Base-by-base conservation (phyloP, 176 grass and related monocot genomes). In the Raddia guianensis region DNA sequence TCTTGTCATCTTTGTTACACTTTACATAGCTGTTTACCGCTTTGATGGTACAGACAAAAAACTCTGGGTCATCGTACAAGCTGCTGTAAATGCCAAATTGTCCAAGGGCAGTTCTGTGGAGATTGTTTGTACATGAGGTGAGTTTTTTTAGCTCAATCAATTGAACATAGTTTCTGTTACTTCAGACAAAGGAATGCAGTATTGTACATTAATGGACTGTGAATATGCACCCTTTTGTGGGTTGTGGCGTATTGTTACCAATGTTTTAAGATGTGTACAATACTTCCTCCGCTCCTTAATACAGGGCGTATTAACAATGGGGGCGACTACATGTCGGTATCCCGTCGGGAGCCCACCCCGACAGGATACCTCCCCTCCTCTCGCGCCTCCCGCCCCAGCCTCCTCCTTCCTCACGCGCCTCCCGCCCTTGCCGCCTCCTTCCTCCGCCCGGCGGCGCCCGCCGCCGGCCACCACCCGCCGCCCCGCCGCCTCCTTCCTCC, bases 61-160 rank as follows among this genome's bases (percentile, higher is more conserved):
- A 98, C 96, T 72, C 90, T 93, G 53, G 92, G 96, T 52, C 78
- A 88, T 73, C 92, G 81, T 63, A 98, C 96, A 18, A 84, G 82
- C 48, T 98, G 96, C 75, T 85, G 46, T 45, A 89, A 86, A 53
- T 98, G 96, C 72, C 85, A 88, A 72, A 83, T 95, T 78, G 66
- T 84, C n/a, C 92, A 93, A 77, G 96, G 96, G 15, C 96, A 98
- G 84, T 95, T 95, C 60, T 98, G 96, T 86, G 96, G 96, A 49
- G 88, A 98, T 81, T 98, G 95, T 91, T 75, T 98, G 73, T 95
- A 87, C 65, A 98, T 91, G 90, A 95, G 96, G 96, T 91, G 72
- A 60, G 16, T 74, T 58, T 65, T 72, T 43, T 53, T 43, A 5
- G 12, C 18, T 37, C 35, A 19, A 40, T 49, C 16, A 33, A 53